Base-by-base conservation (phyloP, 2,329 filamentous ascomycete genomes). In the Colletotrichum noveboracense region DNA sequence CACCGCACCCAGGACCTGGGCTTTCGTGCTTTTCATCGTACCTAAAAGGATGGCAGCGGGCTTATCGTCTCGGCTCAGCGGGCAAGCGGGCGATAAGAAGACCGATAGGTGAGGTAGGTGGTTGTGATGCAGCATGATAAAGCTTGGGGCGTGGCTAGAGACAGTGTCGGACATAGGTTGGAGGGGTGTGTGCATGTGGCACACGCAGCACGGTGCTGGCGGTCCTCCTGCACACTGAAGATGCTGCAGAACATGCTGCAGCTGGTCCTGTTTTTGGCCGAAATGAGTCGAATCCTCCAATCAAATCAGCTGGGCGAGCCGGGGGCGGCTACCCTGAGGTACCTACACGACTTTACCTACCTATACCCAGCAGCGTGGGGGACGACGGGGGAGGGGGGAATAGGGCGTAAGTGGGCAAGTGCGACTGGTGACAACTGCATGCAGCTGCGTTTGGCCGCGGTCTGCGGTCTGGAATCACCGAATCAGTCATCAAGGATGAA, bases 71-170 rank as follows among this genome's bases (percentile, higher is more conserved):
- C 71, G 58, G 66, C 66, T 56, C 26, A 43, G 28, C 30, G 38
- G 56, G 28, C 30, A 56, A 30, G 30, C 32, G 65, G 66, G 36
- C 56, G 71, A 70, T 64, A 55, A 58, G 56, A 28, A 26, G 9
- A 12, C 58, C 48, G 66, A 71, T 26, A 74, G 66, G 66, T 61
- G 13, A 56, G 55, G 55, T 56, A 56, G 13, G 24, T 52, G 60
- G 61, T 60, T 34, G 26, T 38, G 62, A 43, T 43, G 62, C 30
- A 21, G 38, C 36, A 66, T 69, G 74, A 76, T 74, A 76, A 76
- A 76, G 74, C 74, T 76, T 7, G 74, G 74, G 74, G 74, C 55
- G 74, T 74, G 70, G 60, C 18, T 21, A 60, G 52, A 6, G 32
- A 62, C 10, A 16, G 14, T 26, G 66, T 48, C 10, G 12, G 12